phyloP scores from a whole-genome alignment of 2,329 filamentous ascomycete genomes.

The Hypoxylon sp. region DNA sequence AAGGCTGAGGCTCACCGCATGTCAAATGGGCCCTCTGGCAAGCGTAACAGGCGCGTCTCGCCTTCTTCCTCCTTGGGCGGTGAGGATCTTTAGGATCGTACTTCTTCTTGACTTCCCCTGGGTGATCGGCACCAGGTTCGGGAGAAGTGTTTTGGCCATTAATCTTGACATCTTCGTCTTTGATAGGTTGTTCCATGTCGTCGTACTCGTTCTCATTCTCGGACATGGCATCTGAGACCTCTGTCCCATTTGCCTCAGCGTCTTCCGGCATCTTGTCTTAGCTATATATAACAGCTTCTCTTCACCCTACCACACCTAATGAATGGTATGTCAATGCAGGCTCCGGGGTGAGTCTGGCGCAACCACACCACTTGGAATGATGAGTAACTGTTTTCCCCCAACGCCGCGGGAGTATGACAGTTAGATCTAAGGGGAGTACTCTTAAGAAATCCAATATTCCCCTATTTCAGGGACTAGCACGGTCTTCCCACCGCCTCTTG shows the following conservation, averaged over 20 bases:
- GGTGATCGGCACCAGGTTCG: conserved; percentile 59
- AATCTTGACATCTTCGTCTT: conserved; percentile 66
- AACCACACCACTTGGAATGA: conserved; percentile 49
- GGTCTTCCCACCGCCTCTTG: conserved; percentile 45
- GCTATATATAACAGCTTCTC: conserved; percentile 58
- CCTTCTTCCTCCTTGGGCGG: conserved; percentile 93
- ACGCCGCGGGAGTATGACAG: conserved; percentile 48
- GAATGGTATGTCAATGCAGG: conserved; percentile 43
- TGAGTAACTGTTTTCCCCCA: conserved; percentile 46
- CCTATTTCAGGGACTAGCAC: conserved; percentile 36
- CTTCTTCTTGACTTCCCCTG: conserved; percentile 72
- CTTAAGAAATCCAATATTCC: conserved; percentile 44
- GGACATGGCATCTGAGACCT: conserved; percentile 70
- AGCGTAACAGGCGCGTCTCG: conserved; percentile 92
- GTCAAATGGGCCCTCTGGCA: conserved; percentile 98
- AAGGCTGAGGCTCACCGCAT: conserved; percentile 79
- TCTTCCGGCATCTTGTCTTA: conserved; percentile 68
- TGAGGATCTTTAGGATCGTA: conserved; percentile 89
- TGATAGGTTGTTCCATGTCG: conserved; percentile 58
- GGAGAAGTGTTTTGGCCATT: conserved; percentile 59
- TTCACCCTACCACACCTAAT: conserved; percentile 39
- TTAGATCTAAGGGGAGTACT: conserved; percentile 40
- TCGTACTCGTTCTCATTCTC: conserved; percentile 70
- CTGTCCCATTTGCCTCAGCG: conserved; percentile 64
- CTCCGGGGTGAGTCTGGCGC: conserved; percentile 48